Evolutionary conservation across 106 monocot species (phyloP).

Genomic region (Dendrobium officinale): DNA sequence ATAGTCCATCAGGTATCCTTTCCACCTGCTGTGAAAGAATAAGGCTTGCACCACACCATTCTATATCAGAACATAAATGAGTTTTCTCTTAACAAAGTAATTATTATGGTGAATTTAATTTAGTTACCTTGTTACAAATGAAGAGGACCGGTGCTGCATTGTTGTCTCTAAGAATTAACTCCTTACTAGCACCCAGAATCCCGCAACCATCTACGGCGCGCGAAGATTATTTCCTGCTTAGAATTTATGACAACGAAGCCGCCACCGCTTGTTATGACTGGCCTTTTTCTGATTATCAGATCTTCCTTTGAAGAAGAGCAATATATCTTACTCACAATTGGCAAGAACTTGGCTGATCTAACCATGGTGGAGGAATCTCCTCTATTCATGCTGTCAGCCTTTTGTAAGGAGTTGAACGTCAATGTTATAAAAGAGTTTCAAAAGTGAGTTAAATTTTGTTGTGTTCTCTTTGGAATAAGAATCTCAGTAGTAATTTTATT

Average conservation of each 20-base stretch:
- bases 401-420: background rate
- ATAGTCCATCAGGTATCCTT: conserved; percentile 55
- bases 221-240: conserved; percentile 41
- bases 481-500: too few relatives aligned
- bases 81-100: too few relatives aligned
- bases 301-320: conserved; percentile 28
- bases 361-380: conserved; percentile 13
- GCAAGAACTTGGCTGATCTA: conserved; percentile 21
- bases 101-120: too few relatives aligned
- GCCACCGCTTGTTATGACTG: conserved; percentile 54
- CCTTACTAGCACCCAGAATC: conserved; percentile 39
- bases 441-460: too few relatives aligned
- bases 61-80: conserved; percentile 8
- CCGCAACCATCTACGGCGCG: conserved; percentile 63
- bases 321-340: conserved; percentile 65
- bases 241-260: conserved; percentile 50
- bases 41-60: conserved; percentile 62
- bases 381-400: background rate
- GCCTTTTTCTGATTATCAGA: conserved; percentile 59
- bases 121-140: conserved; percentile 57
- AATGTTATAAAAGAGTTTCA: too few relatives aligned
- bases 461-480: too few relatives aligned
- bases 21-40: conserved; percentile 45
- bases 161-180: conserved; percentile 57
- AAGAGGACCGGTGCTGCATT: conserved; percentile 54